Evolutionary conservation across 352 stramenopile genomes (phyloP).

Genomic region (Aphanomyces euteiches): DNA sequence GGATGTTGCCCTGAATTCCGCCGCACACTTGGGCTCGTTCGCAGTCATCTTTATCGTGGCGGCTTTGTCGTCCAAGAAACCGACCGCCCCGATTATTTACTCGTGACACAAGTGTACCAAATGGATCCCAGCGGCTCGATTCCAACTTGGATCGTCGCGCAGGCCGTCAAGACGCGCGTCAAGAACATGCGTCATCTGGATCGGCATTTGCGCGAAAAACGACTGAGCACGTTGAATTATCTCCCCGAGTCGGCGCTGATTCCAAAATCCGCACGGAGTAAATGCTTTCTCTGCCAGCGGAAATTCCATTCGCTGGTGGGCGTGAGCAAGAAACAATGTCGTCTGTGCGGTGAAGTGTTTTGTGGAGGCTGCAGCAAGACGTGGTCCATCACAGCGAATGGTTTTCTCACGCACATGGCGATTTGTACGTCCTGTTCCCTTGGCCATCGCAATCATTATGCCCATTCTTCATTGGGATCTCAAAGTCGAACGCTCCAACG

Average conservation of each 20-base stretch:
- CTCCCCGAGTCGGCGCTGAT: neutral
- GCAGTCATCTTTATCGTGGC: neutral
- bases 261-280: neutral
- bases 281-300: neutral
- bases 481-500: too few species aligned
- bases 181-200: conserved; percentile 2
- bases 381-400: neutral
- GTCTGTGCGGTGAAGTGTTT: neutral
- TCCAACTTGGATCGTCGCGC: neutral
- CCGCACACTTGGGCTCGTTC: neutral
- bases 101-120: neutral
- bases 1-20: neutral
- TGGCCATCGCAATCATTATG: too few species aligned
- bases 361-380: neutral
- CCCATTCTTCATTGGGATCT: too few species aligned
- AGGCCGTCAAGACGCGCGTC: neutral
- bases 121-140: too few species aligned
- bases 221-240: neutral
- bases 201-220: conserved; percentile 1
- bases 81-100: neutral
- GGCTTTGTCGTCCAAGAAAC: neutral
- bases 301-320: neutral
- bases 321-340: neutral
- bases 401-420: neutral
- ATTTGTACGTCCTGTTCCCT: neutral